Percentiles rank a stretch among this genome's conserved stretches.
Conservation (phyloP, 352 stramenopile species). For the Peronospora destructor region DNA sequence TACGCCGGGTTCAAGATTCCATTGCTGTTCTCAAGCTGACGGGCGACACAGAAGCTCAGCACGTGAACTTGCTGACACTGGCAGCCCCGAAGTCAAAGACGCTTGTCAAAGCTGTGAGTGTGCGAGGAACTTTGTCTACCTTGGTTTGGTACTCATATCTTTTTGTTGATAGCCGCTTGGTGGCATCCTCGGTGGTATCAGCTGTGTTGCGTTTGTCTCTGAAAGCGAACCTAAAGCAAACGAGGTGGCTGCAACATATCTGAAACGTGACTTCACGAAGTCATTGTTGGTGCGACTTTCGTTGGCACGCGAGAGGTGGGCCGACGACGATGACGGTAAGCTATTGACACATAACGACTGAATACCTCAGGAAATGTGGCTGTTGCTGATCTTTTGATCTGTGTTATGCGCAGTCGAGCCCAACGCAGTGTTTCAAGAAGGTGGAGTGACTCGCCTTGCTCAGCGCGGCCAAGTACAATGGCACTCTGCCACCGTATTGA, state of each 20-base stretch:
- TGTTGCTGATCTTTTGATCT: conserved; percentile 19
- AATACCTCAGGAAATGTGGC: conserved; percentile 9
- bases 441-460: conserved; percentile 36
- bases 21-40: conserved; percentile 30
- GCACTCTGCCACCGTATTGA: conserved; percentile 20
- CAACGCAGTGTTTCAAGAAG: conserved; percentile 29
- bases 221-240: conserved; percentile 25
- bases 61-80: conserved; percentile 42
- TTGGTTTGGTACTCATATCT: conserved; percentile 1
- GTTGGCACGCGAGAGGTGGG: conserved; percentile 42
- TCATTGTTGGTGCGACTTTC: conserved; percentile 50
- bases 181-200: conserved; percentile 41
- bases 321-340: conserved; percentile 33
- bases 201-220: conserved; percentile 49
- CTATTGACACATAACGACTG: neutral
- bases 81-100: conserved; percentile 8
- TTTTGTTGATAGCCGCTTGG: conserved; percentile 24
- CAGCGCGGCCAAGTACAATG: conserved; percentile 42
- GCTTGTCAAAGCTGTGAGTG: conserved; percentile 22
- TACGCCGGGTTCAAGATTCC: conserved; percentile 31
- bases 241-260: conserved; percentile 35
- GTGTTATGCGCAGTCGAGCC: conserved; percentile 19
- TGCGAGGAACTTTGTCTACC: neutral
- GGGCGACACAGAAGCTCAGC: conserved; percentile 13
- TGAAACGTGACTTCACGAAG: conserved; percentile 69